A percentile compares a stretch with the other conserved stretches of the same genome.
Conservation (phyloP, 73 alveolate species). For the Urostyla sp. region DNA sequence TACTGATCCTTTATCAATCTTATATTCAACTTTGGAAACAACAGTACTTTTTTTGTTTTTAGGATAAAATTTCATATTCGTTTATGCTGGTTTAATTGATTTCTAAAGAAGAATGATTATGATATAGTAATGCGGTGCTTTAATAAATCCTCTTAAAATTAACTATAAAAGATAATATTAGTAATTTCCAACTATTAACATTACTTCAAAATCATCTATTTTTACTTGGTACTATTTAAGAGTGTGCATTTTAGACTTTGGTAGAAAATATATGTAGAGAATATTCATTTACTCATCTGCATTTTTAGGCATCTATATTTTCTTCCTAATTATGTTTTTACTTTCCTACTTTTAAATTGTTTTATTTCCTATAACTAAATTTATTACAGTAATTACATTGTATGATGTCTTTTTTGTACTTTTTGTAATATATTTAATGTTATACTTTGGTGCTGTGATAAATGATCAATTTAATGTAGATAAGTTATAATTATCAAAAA, state of each 20-base stretch:
- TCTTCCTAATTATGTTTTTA: slow-evolving; percentile 7
- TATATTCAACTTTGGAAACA: not conserved
- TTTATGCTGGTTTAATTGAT: slow-evolving; percentile 16
- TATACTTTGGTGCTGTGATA: slow-evolving; percentile 32
- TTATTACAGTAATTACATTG: not conserved
- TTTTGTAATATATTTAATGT: not conserved
- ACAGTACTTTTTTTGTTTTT: not conserved
- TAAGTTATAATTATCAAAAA: not conserved
- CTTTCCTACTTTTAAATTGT: not conserved
- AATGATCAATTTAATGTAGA: slow-evolving; percentile 1
- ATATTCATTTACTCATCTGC: slow-evolving; percentile 13
- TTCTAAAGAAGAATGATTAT: slow-evolving; percentile 4
- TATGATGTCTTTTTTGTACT: not conserved
- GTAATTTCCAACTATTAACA: not conserved
- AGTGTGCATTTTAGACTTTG: slow-evolving; percentile 21
- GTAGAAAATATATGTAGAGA: slow-evolving; percentile 9
- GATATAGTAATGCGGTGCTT: not conserved
- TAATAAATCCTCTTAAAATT: slow-evolving; percentile 18
- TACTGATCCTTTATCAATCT: not conserved
- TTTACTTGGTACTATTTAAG: not conserved
- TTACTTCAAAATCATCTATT: not conserved
- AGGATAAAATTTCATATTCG: not conserved
- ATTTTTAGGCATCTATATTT: not conserved
- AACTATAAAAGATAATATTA: not conserved
- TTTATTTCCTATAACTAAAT: not conserved